Conservation (phyloP, 2,329 filamentous ascomycete species). For the Pseudogymnoascus sp. region DNA sequence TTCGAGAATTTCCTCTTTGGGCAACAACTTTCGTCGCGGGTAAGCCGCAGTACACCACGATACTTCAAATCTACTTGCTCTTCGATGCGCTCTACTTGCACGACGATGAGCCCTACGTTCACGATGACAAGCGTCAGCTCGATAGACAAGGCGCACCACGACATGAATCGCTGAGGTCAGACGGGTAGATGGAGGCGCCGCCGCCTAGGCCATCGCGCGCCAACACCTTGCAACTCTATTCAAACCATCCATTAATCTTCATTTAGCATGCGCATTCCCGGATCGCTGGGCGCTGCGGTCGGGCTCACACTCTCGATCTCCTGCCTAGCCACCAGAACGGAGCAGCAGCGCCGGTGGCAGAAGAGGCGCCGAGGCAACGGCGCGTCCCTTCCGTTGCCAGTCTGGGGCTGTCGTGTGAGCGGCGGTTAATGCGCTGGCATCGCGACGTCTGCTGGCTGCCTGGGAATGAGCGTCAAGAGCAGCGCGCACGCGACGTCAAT, state of each 20-base stretch:
- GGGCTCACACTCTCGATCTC: not conserved
- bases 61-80: no score
- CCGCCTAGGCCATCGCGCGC: not conserved
- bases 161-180: not conserved
- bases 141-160: not conserved
- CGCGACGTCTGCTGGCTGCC: not conserved
- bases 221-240: not conserved
- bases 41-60: not conserved
- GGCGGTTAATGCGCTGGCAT: not conserved
- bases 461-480: not conserved
- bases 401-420: not conserved
- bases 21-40: not conserved
- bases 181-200: slow-evolving; percentile 2
- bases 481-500: not conserved
- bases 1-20: not conserved
- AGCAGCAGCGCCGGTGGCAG: not conserved
- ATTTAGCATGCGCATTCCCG: not conserved
- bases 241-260: not conserved
- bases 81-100: no score
- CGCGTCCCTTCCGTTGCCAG: not conserved
- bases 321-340: not conserved
- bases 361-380: not conserved
- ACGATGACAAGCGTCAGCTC: not conserved
- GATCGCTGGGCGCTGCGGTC: not conserved
- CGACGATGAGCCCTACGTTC: not conserved